A percentile compares a stretch with the other conserved stretches of the same genome.
Conservation (phyloP, 2,329 filamentous ascomycete species). For the Pestalotiopsis sp. region DNA sequence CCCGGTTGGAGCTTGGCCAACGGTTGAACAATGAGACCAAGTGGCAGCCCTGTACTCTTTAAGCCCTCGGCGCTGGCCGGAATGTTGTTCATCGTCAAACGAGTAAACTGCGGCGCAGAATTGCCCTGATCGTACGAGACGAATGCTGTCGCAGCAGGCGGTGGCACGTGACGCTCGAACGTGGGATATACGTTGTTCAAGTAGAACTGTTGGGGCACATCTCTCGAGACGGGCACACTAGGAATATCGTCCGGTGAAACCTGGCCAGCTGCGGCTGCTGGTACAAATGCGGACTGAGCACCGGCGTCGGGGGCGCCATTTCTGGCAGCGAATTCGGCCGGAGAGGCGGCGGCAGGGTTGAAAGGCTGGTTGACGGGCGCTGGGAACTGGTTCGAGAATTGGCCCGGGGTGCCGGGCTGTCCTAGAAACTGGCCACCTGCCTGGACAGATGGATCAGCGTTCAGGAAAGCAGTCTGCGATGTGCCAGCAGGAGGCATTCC, state of each 20-base stretch:
- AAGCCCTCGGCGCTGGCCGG: constrained; percentile 82
- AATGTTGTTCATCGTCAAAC: constrained; percentile 92
- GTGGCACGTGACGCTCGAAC: constrained; percentile 90
- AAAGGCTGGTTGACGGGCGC: constrained; percentile 58
- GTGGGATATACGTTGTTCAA: constrained; percentile 89
- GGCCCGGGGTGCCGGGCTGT: constrained; percentile 51
- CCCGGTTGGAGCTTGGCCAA: constrained; percentile 81
- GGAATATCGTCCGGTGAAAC: constrained; percentile 93
- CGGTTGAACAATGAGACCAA: constrained; percentile 88
- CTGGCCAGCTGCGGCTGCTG: constrained; percentile 69
- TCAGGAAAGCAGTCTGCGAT: constrained; percentile 60
- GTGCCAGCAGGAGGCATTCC: constrained; percentile 64
- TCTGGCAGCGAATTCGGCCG: constrained; percentile 50
- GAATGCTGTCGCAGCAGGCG: constrained; percentile 85
- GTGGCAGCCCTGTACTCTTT: constrained; percentile 76
- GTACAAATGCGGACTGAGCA: constrained; percentile 49
- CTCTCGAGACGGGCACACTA: constrained; percentile 84
- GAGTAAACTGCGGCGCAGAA: constrained; percentile 89
- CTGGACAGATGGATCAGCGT: constrained; percentile 52
- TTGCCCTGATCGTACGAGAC: constrained; percentile 97
- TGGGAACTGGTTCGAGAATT: constrained; percentile 63
- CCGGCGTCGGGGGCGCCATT: constrained; percentile 38
- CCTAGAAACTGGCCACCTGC: constrained; percentile 49
- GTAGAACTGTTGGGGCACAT: constrained; percentile 81
- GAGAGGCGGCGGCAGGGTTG: constrained; percentile 43